Percentiles rank a stretch among this genome's conserved stretches.
Conservation (phyloP, 2,329 filamentous ascomycete species). For the Graphilbum ipis-grandicollis region DNA sequence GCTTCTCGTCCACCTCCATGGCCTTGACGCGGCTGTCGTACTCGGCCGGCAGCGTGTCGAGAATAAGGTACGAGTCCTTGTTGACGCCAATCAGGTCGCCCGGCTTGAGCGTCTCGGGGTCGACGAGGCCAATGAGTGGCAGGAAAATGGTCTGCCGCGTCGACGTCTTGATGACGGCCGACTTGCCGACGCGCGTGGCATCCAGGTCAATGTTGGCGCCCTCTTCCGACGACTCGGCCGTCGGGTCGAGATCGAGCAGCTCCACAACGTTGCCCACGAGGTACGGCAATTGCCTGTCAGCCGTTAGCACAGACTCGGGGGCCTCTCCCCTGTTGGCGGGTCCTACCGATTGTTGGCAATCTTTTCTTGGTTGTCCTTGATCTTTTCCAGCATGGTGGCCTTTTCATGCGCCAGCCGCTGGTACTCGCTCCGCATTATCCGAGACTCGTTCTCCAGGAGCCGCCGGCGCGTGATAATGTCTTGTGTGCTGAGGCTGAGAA, state of each 20-base stretch:
- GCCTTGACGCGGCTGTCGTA: slow-evolving; percentile 98
- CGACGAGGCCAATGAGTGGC: slow-evolving; percentile 88
- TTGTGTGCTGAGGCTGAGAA: slow-evolving; percentile 80
- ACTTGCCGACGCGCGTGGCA: slow-evolving; percentile 91
- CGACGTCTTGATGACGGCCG: slow-evolving; percentile 97
- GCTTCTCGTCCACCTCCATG: slow-evolving; percentile 99
- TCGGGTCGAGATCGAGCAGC: slow-evolving; percentile 88
- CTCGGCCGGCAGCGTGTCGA: slow-evolving; percentile 91
- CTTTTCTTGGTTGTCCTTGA: slow-evolving; percentile 98
- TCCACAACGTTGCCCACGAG: slow-evolving; percentile 97
- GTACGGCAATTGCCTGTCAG: slow-evolving; percentile 93
- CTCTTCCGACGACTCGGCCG: slow-evolving; percentile 88
- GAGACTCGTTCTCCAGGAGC: slow-evolving; percentile 88
- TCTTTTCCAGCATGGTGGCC: slow-evolving; percentile 91
- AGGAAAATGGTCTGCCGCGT: slow-evolving; percentile 98
- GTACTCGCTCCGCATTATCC: slow-evolving; percentile 97
- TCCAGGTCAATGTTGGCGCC: slow-evolving; percentile 97
- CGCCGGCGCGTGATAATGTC: slow-evolving; percentile 85
- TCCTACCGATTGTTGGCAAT: slow-evolving; percentile 94
- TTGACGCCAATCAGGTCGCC: slow-evolving; percentile 96
- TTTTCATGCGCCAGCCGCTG: slow-evolving; percentile 92
- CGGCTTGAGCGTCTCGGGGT: slow-evolving; percentile 87
- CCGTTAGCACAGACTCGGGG: too few relatives aligned
- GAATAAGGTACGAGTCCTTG: slow-evolving; percentile 94
- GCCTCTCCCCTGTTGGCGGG: too few relatives aligned